Base-by-base conservation (phyloP, 495 filamentous ascomycete genomes). In the Aspergillus funiculosus region DNA sequence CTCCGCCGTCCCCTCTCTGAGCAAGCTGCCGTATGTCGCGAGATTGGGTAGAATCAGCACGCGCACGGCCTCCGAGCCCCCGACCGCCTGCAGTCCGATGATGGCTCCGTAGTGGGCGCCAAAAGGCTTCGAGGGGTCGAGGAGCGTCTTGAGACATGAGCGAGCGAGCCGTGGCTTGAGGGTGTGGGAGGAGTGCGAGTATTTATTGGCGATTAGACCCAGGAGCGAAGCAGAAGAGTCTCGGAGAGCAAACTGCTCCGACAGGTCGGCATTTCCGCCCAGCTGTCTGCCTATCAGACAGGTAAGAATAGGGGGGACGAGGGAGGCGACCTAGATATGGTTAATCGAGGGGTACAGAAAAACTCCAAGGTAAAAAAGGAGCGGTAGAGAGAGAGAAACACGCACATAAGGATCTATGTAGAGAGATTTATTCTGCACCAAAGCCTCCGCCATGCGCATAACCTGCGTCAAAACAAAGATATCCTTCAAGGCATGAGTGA, bases 301-400 rank as follows among this genome's bases (percentile, higher is more conserved):
- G 9, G 92, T 98, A 31, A 97, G 74, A 24, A 94, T 83, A 0
- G 92, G 80, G 2, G 91, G 87, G n/a, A 89, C 78, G 20, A 97
- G 76, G 9, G 86, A 75, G n/a, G 83, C 79, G 24, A 84, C 60
- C 75, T 79, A 40, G 2, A n/a, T 18, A 19, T 24, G 15, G n/a
- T 46, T 15, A 34, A 25, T 28, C 7, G 21, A n/a, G 17, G 19
- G 20, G 15, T 32, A 20, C 10, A 31, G 11, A 35, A 37, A 28
- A 26, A 20, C 35, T 7, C 9, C 9, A 35, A 15, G 2, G 7
- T 6, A 15, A 15, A 14, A 6, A 14, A 15, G 10, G 2, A 14
- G 17, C 31, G 30, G 29, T 8, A 7, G 24, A 34, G 15, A 26
- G 29, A 13, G 14, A 6, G 1, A 25, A 1, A 8, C 15, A 64